These are phyloP conservation scores for Ophiostoma quercus DNA, from an alignment of 2,329 filamentous ascomycete genomes.

Conservation along the genomic window DNA sequence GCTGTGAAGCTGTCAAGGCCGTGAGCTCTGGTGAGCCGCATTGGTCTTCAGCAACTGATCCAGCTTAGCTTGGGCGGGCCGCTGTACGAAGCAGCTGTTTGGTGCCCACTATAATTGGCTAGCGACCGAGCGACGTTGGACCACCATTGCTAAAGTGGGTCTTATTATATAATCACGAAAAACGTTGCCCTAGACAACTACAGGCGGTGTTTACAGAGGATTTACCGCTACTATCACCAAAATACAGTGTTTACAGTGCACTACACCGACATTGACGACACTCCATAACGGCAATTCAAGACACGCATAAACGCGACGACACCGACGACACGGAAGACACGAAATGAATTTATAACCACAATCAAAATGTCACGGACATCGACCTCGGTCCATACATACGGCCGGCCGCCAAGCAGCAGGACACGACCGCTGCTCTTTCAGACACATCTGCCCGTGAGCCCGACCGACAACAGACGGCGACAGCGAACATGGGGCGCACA, in stretches of 20 bases:
- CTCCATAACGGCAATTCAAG: background rate
- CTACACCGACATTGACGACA: background rate
- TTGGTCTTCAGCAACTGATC: background rate
- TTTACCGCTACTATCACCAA: background rate
- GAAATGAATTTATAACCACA: conserved; percentile 17
- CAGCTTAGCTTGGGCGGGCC: background rate
- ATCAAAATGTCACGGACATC: conserved; percentile 42
- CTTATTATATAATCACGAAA: background rate
- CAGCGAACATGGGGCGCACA: background rate
- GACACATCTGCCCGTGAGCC: conserved; percentile 48
- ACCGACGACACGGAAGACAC: background rate
- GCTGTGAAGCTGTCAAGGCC: background rate
- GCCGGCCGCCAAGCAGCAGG: conserved; percentile 39
- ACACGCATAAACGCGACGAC: background rate
- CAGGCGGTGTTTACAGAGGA: background rate
- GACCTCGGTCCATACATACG: conserved; percentile 44
- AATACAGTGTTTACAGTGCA: conserved; percentile 12
- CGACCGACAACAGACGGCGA: conserved; percentile 35
- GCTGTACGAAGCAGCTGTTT: background rate
- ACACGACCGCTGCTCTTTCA: conserved; percentile 47
- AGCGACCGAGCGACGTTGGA: background rate
- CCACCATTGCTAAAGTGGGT: background rate
- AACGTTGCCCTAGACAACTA: conserved; percentile 9
- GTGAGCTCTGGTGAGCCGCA: background rate
- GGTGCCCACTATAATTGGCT: background rate